Evolutionary conservation across 78 protist genomes (phyloP), one percentile per base, ranked within the genome.

Genomic region (Dictyostelium capitatum): DNA sequence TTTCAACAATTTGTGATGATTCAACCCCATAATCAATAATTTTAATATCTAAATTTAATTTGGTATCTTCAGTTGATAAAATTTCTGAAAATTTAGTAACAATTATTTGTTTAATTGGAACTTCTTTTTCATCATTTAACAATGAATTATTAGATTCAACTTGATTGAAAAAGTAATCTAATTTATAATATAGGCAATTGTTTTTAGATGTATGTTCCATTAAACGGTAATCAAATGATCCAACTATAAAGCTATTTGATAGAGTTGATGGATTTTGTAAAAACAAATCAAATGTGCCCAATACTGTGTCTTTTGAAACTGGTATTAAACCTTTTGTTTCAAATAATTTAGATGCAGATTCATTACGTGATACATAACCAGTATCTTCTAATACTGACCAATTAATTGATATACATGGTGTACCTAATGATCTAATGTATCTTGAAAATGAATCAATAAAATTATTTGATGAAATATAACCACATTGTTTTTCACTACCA

Each of bases 391-490:
- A 51, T 12, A 91, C 57, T 37, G 95, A 95, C 83, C 82, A 90
- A n/a, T 69, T 62, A 19, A 95, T 43, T 23, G 77, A n/a, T 15
- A 78, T 50, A 4, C 87, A 83, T 23, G 79, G 54, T 8, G 70
- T 51, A 12, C 92, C 95, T 1, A 23, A 25, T 4, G 70, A 51
- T 20, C 85, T 37, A 32, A 96, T 80, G 48, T 12, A 70, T 28
- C 30, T 17, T 62, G 95, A 65, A 8, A 95, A 51, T n/a, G 83
- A 19, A 65, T 96, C 97, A 4, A 90, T 90, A 11, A 90, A 83
- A 23, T 84, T 72, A 89, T 94, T 94, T 48, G 97, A 96, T 11
- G 96, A 79, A 30, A 91, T 81, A 80, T 96, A 96, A 53, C 80
- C 28, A 32, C 94, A 46, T 73, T 94, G 97, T 25, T 73, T 91